These are phyloP conservation scores for Chaetomiaceae sp. DNA, from an alignment of 2,329 filamentous ascomycete species.

Conservation along the genomic window DNA sequence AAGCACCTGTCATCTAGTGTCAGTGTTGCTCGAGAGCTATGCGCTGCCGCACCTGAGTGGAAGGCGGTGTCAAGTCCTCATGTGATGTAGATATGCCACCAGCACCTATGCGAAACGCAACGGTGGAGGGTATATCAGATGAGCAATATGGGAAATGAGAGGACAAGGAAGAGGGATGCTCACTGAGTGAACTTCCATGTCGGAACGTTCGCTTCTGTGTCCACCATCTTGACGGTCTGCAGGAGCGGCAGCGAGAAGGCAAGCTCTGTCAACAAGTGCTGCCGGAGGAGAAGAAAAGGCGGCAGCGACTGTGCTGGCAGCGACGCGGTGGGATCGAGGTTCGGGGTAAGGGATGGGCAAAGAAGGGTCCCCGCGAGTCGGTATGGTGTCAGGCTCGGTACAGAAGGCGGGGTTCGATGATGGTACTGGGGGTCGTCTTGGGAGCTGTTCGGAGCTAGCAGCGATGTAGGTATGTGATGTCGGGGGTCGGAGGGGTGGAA, in stretches of 20 bases:
- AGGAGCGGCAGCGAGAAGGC: constrained; percentile 26
- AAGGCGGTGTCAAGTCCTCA: too few species aligned
- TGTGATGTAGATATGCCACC: too few species aligned
- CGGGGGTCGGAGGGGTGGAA: constrained; percentile 5
- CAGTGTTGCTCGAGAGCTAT: constrained; percentile 1
- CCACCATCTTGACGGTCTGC: constrained; percentile 72
- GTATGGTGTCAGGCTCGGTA: constrained; percentile 13
- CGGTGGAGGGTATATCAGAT: too few species aligned
- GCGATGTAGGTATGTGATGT: constrained; percentile 9
- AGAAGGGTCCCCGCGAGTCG: constrained; percentile 7
- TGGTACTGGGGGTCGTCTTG: constrained; percentile 10
- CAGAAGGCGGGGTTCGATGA: constrained; percentile 19
- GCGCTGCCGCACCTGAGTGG: background rate
- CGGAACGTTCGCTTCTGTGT: constrained; percentile 87
- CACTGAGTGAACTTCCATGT: constrained; percentile 99
- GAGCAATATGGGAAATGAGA: background rate
- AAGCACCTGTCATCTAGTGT: constrained; percentile 67
- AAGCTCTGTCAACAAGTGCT: constrained; percentile 26
- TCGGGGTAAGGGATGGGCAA: background rate
- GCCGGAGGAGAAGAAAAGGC: constrained; percentile 1
- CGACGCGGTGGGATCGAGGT: constrained; percentile 9
- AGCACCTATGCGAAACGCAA: too few species aligned
- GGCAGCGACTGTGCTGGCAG: constrained; percentile 12
- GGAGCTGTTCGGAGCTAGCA: constrained; percentile 15
- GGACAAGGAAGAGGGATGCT: constrained; percentile 38